These are phyloP conservation scores for Centella asiatica DNA, from an alignment of 129 eudicot species.

Conservation along the genomic window DNA sequence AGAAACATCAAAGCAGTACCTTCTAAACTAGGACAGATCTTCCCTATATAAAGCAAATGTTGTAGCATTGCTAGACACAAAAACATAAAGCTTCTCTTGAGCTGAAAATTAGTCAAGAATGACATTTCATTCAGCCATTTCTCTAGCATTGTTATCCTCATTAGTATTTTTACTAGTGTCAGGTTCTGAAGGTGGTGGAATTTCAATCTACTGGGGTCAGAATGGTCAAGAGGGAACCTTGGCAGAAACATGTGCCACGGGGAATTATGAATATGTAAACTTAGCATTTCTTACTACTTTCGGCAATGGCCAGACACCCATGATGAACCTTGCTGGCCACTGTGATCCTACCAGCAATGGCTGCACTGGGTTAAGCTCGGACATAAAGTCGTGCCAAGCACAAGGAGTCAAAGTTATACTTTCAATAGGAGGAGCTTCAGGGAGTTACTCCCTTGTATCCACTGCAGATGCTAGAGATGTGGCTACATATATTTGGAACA, in stretches of 20 bases:
- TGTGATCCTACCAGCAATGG: slow-evolving; percentile 27
- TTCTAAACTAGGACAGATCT: not conserved
- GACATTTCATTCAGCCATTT: slow-evolving; percentile 1
- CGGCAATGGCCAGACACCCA: slow-evolving; percentile 25
- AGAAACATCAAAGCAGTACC: not conserved
- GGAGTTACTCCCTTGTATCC: slow-evolving; percentile 7
- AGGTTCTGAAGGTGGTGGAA: slow-evolving; percentile 23
- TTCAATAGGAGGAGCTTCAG: slow-evolving; percentile 4
- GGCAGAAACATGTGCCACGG: slow-evolving; percentile 29
- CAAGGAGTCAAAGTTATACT: slow-evolving; percentile 1
- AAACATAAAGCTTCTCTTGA: not conserved
- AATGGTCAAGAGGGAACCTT: slow-evolving; percentile 27
- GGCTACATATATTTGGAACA: slow-evolving; percentile 6
- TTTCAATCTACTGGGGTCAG: slow-evolving; percentile 24
- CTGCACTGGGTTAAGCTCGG: slow-evolving; percentile 19
- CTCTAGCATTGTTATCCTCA: not conserved
- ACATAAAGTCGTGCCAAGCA: slow-evolving; percentile 21
- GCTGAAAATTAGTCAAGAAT: not conserved
- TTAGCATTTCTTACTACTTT: slow-evolving; percentile 28
- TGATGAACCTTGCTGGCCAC: slow-evolving; percentile 31
- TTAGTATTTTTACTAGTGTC: not conserved
- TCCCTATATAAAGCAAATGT: not conserved
- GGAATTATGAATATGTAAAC: slow-evolving; percentile 23
- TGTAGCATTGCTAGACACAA: not conserved
- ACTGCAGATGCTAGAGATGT: slow-evolving; percentile 10